Base-by-base conservation (phyloP, 805 yeast genomes). In the Nakazawaea sp. region DNA sequence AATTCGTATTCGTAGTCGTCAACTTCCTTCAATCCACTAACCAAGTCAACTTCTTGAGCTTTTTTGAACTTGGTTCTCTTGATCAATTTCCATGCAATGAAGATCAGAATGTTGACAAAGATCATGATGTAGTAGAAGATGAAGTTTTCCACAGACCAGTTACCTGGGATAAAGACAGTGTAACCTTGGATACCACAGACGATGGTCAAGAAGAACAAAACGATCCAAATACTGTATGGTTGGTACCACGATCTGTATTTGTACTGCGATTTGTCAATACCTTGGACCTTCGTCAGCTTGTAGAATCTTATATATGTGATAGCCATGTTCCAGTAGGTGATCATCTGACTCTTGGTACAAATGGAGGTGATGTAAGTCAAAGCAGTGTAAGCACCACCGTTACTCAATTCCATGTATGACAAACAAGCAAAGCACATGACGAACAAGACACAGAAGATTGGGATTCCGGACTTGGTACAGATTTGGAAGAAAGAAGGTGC, bases 381-480 rank as follows among this genome's bases (percentile, higher is more conserved):
- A 8, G 37, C 37, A 2, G 54, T 58, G 29, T 46, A 49, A 4
- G 50, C 28, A 19, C 54, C 60, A 9, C 58, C 39, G 10, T 26
- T 16, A 20, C 59, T 59, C 29, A 72, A 56, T 56, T 61, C 30
- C 50, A 83, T 56, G 44, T 83, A 72, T 15, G 88, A 72, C 15
- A 83, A 53, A 31, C 78, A 58, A 0, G 85, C 78, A 72, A 86
- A 81, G n/a, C 61, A 48, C 27, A 72, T 52, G 7, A 78, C 64
- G 8, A 68, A 62, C 5, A 56, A 39, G 15, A 80, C 78, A 4
- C 84, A 67, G 42, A 65, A 63, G 23, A 81, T 65, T 7, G 94
- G 94, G 10, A 81, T 81, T 37, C 94, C 94, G 29, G 70, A 61
- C 38, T 65, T 68, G 51, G 74, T 72, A 52, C 89, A 80, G 50